Base-by-base conservation (phyloP, 352 stramenopile genomes). In the Phytophthora pistaciae region DNA sequence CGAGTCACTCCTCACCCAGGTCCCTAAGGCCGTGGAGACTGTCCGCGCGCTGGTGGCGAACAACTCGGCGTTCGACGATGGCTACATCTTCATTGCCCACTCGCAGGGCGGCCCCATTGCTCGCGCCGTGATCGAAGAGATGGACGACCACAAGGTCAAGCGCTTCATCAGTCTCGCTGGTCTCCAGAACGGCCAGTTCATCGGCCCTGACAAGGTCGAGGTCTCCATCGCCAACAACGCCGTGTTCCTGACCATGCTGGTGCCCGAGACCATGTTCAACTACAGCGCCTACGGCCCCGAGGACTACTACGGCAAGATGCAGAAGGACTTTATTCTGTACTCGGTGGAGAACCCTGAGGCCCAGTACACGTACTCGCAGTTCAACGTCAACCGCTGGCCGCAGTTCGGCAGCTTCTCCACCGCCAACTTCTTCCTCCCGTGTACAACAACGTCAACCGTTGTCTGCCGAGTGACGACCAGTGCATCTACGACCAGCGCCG, bases 111-210 rank as follows among this genome's bases (percentile, higher is more conserved):
- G 70, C 0, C 14, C 74, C 1, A 68, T 88, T 13, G 61, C 71
- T 27, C 78, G 81, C 8, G 72, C 66, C 2, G 71, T 86, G 11
- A 64, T 85, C 21, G 78, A 86, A 68, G 64, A 78, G 20, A 82
- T 82, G 80, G 75, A 88, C 44, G 70, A 86, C 49, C 80, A 88
- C 67, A 76, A 82, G 7, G 76, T 77, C 3, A 67, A 74, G 23
- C 73, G 60, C 36, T 74, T 80, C 49, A 70, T 88, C 58, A 85
- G 70, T 44, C 56, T 85, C 9, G 80, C 78, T 0, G 76, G 75
- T 1, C 60, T 72, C 0, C 75, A 84, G 18, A 86, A 86, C 60
- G 80, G 80, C 20, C 68, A 81, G 21, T 88, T 88, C 48, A 81
- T 80, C 46, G 74, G 73, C 0, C 78, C 78, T 23, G 77, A 83